Base-by-base conservation (phyloP, 768 basidiomycete species). In the Asterophora lycoperdoides region DNA sequence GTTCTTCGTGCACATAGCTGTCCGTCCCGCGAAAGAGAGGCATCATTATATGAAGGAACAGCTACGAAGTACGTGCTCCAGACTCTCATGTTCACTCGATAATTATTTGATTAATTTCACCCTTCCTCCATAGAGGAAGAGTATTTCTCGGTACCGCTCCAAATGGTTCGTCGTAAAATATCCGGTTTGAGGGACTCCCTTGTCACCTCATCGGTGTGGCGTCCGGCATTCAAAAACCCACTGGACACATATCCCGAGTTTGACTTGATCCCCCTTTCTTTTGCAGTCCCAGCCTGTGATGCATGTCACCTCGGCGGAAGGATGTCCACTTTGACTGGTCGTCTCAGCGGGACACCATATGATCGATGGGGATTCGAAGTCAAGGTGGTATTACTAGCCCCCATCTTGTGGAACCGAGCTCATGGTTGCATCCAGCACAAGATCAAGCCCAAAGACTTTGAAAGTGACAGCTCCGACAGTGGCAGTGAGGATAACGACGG, bases 161-260 rank as follows among this genome's bases (percentile, higher is more conserved):
- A 73, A 39, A 73, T 80, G 1, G 69, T 78, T n/a, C 78, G 84
- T 18, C 79, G 89, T 40, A 89, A 89, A 60, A 62, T 94, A 20
- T 68, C 66, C 7, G 85, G 87, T 2, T 68, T 88, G 50, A 70
- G 79, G 49, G 87, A 91, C 60, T 86, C 88, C 1, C 67, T 89
- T 11, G 87, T 93, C 5, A 73, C 84, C 7, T 92, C 90, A n/a
- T 89, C 89, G 1, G 78, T 89, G 9, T 96, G 93, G 93, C 71
- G 74, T 48, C 74, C 82, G 1, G 72, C 77, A 9, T 90, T 87
- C 69, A 89, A 78, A 56, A 75, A 72, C 35, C 60, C 73, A 2
- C 64, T 96, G 11, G 79, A 86, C 59, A 78, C 55, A 41, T 84
- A 83, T 63, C 92, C 93, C 0, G 68, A 76, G 1, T 79, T 92